A percentile compares a stretch with the other conserved stretches of the same genome.
These are phyloP conservation scores for Cytidiella melzeri DNA, from an alignment of 768 basidiomycete species.

Conservation along the genomic window DNA sequence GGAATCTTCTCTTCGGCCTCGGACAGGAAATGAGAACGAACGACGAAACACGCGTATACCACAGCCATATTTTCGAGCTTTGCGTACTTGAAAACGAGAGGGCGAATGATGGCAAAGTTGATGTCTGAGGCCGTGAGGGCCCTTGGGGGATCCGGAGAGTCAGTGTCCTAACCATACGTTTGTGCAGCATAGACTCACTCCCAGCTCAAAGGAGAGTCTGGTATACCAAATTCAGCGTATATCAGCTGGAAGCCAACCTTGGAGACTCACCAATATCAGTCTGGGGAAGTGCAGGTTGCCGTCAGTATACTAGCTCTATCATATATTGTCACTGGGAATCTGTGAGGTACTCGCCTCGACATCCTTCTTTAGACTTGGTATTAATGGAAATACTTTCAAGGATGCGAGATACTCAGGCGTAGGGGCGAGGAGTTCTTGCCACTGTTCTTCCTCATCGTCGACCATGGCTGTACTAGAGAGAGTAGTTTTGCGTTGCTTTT, in stretches of 20 bases:
- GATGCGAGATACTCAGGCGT: constrained; percentile 51
- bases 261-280: constrained; percentile 22
- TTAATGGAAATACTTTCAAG: constrained; percentile 76
- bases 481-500: not conserved
- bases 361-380: constrained; percentile 66
- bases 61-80: constrained; percentile 67
- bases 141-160: no score
- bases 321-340: not conserved
- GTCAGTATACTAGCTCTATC: constrained; percentile 3
- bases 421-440: constrained; percentile 39
- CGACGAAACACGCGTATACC: constrained; percentile 73
- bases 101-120: constrained; percentile 74
- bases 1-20: constrained; percentile 68
- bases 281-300: constrained; percentile 10
- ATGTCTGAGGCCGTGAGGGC: constrained; percentile 71
- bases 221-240: constrained; percentile 4
- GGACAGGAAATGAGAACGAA: constrained; percentile 71
- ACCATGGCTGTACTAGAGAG: not conserved
- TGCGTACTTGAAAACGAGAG: constrained; percentile 74
- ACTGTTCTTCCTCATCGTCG: constrained; percentile 20
- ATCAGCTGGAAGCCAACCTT: not conserved
- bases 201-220: constrained; percentile 74
- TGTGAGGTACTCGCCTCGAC: constrained; percentile 44
- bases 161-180: no score
- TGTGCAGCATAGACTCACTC: constrained; percentile 45